Percentiles rank a stretch among this genome's conserved stretches.
phyloP scores from a whole-genome alignment of 2,329 filamentous ascomycete genomes.

The Aspergillus ustus region DNA sequence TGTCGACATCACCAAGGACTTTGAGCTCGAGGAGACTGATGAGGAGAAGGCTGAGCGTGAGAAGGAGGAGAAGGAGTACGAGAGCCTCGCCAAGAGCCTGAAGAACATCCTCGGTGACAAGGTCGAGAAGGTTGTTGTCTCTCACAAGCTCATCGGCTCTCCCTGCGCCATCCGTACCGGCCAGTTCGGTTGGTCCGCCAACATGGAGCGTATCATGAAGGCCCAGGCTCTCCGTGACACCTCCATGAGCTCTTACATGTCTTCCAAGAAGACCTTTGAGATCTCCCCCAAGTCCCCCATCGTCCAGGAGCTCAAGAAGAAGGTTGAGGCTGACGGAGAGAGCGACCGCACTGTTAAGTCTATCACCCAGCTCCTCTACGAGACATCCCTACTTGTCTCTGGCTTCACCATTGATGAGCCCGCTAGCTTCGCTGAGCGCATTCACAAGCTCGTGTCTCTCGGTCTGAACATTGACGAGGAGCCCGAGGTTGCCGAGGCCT shows the following conservation, averaged over 20 bases:
- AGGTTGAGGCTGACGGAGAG: slow-evolving; percentile 97
- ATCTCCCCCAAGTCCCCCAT: slow-evolving; percentile 99
- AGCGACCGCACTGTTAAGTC: slow-evolving; percentile 99
- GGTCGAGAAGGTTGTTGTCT: slow-evolving; percentile 99
- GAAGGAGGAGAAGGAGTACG: slow-evolving; percentile 97
- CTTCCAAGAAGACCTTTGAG: slow-evolving; percentile 99
- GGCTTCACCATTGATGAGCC: slow-evolving; percentile 99
- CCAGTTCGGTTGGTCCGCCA: slow-evolving; percentile 99
- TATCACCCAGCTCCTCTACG: slow-evolving; percentile 96
- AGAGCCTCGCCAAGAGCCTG: slow-evolving; percentile 90
- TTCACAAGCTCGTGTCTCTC: slow-evolving; percentile 98
- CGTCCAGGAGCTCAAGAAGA: slow-evolving; percentile 98
- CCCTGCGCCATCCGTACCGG: slow-evolving; percentile 99
- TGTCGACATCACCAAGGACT: slow-evolving; percentile 99
- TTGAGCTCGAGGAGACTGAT: slow-evolving; percentile 99
- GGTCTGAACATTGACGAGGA: slow-evolving; percentile 97
- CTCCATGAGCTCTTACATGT: slow-evolving; percentile 99
- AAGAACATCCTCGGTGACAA: slow-evolving; percentile 99
- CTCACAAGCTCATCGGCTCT: slow-evolving; percentile 91
- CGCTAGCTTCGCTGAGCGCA: slow-evolving; percentile 95
- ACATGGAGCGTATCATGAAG: slow-evolving; percentile 99
- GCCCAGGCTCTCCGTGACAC: slow-evolving; percentile 99
- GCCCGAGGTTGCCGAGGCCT: slow-evolving; percentile 69
- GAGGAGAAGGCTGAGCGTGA: slow-evolving; percentile 98
- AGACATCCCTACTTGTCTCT: slow-evolving; percentile 97